phyloP scores from a whole-genome alignment of 257 asterid species.

The Haberlea rhodopensis region DNA sequence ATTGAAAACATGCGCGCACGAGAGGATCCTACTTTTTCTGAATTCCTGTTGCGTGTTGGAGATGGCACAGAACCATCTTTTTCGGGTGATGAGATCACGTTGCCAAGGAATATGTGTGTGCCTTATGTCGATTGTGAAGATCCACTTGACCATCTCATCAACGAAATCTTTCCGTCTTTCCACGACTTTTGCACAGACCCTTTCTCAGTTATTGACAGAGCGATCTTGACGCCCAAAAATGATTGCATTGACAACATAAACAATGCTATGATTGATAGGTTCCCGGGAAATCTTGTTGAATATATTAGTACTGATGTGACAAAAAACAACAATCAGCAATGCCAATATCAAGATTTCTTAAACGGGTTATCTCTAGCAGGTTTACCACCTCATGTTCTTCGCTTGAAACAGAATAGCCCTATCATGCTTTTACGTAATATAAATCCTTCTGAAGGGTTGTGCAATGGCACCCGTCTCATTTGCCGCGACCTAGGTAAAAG shows the following conservation, averaged over 20 bases:
- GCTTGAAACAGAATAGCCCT: background rate
- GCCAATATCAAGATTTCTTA: background rate
- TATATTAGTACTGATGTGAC: no score
- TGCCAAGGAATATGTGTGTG: background rate
- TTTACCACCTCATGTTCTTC: no score
- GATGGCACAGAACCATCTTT: background rate
- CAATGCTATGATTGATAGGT: no score
- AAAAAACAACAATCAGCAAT: no score
- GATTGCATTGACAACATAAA: no score
- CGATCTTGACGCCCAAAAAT: no score
- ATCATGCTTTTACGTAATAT: background rate
- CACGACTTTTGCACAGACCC: no score
- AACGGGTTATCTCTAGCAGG: no score
- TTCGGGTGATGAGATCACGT: background rate
- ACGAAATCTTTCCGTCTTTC: no score
- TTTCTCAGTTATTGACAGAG: no score
- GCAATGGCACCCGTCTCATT: slow-evolving; percentile 6
- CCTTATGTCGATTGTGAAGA: background rate
- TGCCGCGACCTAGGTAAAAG: background rate
- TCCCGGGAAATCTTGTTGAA: no score
- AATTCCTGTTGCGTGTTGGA: background rate
- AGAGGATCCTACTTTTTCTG: background rate
- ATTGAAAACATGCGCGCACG: background rate
- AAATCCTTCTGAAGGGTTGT: background rate
- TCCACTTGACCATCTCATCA: no score